Conservation (phyloP, 1,284 basidiomycete genomes). For the Lentinula novae-zelandiae region DNA sequence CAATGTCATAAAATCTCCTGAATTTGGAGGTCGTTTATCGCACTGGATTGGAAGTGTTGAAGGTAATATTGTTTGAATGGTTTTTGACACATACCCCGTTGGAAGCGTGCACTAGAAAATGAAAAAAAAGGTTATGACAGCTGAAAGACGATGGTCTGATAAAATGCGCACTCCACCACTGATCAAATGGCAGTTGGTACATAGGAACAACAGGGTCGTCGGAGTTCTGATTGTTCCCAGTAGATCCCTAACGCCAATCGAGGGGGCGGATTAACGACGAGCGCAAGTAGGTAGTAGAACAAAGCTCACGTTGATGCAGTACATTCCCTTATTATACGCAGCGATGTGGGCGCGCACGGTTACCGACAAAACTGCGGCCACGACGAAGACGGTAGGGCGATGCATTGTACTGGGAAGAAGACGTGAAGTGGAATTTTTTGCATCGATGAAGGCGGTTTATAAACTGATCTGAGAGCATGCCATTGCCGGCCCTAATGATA, state of each 20-base stretch:
- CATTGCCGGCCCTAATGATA: too few species aligned
- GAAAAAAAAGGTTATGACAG: neutral
- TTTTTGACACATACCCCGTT: neutral
- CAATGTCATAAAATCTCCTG: conserved; percentile 43
- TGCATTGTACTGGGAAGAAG: neutral
- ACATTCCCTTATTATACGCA: conserved; percentile 9
- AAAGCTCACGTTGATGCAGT: conserved; percentile 7
- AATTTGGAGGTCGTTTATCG: conserved; percentile 38
- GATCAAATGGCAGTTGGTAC: conserved; percentile 2
- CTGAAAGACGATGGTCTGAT: neutral
- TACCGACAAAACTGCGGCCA: neutral
- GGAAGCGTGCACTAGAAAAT: neutral
- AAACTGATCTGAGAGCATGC: too few species aligned
- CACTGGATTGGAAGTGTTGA: conserved; percentile 27
- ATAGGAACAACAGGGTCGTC: conserved; percentile 3
- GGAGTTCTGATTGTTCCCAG: neutral
- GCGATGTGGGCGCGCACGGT: conserved; percentile 4
- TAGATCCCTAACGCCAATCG: neutral
- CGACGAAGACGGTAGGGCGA: neutral
- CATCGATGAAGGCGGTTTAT: neutral
- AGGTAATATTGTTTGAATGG: neutral
- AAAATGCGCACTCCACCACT: conserved; percentile 2
- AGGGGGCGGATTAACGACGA: neutral
- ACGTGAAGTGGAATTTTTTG: neutral
- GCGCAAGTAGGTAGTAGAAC: neutral